These are phyloP conservation scores for Pelargonium fulgidum DNA, from an alignment of 441 rosid species.

Conservation along the genomic window DNA sequence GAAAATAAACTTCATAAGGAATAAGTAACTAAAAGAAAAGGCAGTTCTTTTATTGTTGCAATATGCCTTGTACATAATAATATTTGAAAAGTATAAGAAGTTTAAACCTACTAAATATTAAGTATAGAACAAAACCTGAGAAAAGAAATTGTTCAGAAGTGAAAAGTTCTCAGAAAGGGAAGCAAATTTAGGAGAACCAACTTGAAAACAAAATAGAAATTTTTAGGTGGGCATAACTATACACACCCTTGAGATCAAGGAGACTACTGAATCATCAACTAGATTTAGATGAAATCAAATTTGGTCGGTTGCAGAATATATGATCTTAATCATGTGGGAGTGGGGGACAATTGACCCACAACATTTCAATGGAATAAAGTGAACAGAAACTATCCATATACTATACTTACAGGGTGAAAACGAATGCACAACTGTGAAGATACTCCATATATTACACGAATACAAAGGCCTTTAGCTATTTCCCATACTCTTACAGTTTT, in stretches of 20 bases:
- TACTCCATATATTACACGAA: slow-evolving; percentile 86
- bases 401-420: slow-evolving; percentile 78
- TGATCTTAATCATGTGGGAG: background rate
- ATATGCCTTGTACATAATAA: background rate
- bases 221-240: background rate
- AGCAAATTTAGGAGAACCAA: background rate
- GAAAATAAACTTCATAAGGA: slow-evolving; percentile 17
- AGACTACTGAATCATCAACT: background rate
- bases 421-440: slow-evolving; percentile 83
- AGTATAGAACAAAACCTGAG: background rate
- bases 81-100: background rate
- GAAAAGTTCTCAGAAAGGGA: background rate
- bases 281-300: slow-evolving; percentile 3
- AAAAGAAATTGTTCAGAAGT: background rate
- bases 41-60: background rate
- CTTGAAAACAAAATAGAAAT: background rate
- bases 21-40: slow-evolving; percentile 4
- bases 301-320: background rate
- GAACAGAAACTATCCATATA: slow-evolving; percentile 11
- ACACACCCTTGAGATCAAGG: background rate
- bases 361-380: slow-evolving; percentile 4
- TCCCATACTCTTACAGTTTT: slow-evolving; percentile 98
- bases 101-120: background rate
- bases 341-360: background rate
- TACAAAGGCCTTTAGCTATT: slow-evolving; percentile 78